Evolutionary conservation across 495 filamentous ascomycete genomes (phyloP).

Genomic region (Friedmanniomyces endolithicus): DNA sequence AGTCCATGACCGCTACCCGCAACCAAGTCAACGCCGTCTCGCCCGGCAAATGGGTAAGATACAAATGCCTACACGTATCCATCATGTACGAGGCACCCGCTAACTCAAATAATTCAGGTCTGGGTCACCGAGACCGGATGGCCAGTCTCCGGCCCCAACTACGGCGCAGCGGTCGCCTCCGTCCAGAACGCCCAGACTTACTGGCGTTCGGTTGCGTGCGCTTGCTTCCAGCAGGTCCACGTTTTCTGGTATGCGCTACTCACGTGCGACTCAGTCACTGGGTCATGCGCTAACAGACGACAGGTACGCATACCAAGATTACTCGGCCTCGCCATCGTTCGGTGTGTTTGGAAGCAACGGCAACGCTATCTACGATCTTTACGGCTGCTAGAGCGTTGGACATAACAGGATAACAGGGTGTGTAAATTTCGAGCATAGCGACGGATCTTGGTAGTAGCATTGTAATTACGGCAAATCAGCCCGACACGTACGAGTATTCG

Average conservation of each 20-base stretch:
- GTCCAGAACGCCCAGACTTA: conserved; percentile 26
- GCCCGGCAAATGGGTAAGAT: conserved; percentile 24
- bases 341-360: conserved; percentile 14
- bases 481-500: too few species aligned
- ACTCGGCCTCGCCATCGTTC: conserved; percentile 13
- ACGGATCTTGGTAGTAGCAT: neutral
- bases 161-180: conserved; percentile 18
- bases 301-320: conserved; percentile 27
- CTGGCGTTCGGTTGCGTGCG: conserved; percentile 25
- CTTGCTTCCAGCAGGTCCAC: conserved; percentile 18
- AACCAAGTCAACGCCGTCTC: conserved; percentile 16
- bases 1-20: conserved; percentile 9
- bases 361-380: conserved; percentile 9
- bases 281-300: too few species aligned
- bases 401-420: neutral
- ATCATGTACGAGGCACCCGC: too few species aligned
- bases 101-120: too few species aligned
- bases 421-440: neutral
- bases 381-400: conserved; percentile 1
- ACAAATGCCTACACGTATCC: too few species aligned
- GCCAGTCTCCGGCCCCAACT: conserved; percentile 19
- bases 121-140: conserved; percentile 26
- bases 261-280: too few species aligned
- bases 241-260: conserved; percentile 17
- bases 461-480: neutral